A percentile compares a stretch with the other conserved stretches of the same genome.
These are phyloP conservation scores for Neonectria faginata DNA, from an alignment of 2,329 filamentous ascomycete genomes.

Conservation along the genomic window DNA sequence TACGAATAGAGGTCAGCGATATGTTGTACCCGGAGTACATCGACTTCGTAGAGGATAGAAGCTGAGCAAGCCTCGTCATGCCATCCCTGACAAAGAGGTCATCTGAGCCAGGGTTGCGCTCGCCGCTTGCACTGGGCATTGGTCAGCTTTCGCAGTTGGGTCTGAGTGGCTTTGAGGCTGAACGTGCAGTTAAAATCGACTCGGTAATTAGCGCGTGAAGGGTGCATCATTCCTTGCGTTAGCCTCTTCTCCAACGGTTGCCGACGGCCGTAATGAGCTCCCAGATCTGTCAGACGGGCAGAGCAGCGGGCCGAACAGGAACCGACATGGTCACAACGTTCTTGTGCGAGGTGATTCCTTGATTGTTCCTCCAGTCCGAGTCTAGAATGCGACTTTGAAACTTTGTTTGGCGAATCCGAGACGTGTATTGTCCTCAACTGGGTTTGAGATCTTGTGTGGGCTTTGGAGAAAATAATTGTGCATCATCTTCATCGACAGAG, in stretches of 20 bases:
- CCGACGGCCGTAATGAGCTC: neutral
- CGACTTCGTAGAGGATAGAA: neutral
- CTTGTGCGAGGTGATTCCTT: neutral
- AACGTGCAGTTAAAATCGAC: neutral
- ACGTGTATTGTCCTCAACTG: neutral
- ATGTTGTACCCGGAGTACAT: neutral
- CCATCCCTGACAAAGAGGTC: neutral
- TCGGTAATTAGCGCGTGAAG: constrained; percentile 10
- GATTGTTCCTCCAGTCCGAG: neutral
- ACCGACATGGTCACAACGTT: neutral
- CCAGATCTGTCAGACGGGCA: constrained; percentile 7
- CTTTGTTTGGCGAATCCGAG: constrained; percentile 1
- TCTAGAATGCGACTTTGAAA: constrained; percentile 4
- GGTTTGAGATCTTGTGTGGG: neutral
- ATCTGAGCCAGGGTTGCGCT: neutral
- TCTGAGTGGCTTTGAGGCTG: neutral
- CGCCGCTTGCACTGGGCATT: neutral
- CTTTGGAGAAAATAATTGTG: neutral
- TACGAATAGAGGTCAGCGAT: neutral
- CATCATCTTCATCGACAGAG: neutral
- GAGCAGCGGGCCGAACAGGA: constrained; percentile 5
- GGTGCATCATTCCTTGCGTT: constrained; percentile 16
- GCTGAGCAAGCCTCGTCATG: neutral
- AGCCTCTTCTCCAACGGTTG: constrained; percentile 10
- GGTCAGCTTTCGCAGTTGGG: neutral